Conservation (phyloP, 2,329 filamentous ascomycete species). For the Bertia moriformis region DNA sequence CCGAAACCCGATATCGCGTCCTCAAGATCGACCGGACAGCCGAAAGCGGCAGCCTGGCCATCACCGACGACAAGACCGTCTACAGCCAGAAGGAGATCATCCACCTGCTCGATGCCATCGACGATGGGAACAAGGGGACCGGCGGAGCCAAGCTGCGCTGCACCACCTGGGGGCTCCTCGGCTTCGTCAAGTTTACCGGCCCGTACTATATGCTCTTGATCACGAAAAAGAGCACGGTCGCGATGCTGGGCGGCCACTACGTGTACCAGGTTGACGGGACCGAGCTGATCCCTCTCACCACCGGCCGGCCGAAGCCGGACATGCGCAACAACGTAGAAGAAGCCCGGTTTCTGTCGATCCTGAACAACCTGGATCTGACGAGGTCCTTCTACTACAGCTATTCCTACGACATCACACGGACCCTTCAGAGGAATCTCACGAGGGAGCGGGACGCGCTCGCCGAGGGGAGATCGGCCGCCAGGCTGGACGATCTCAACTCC, state of each 20-base stretch:
- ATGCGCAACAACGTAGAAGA: conserved; percentile 73
- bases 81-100: conserved; percentile 89
- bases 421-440: conserved; percentile 81
- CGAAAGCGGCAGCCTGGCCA: conserved; percentile 60
- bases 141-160: conserved; percentile 82
- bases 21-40: conserved; percentile 87
- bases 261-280: conserved; percentile 91
- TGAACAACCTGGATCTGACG: conserved; percentile 81
- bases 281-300: conserved; percentile 75
- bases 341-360: conserved; percentile 70
- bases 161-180: conserved; percentile 82
- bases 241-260: conserved; percentile 90
- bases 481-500: conserved; percentile 59
- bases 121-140: conserved; percentile 82
- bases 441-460: conserved; percentile 60
- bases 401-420: conserved; percentile 87
- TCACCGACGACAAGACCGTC: conserved; percentile 88
- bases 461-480: conserved; percentile 42
- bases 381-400: conserved; percentile 97
- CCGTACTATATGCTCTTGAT: conserved; percentile 95
- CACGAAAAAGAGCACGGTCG: conserved; percentile 88
- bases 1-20: conserved; percentile 77
- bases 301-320: conserved; percentile 55
- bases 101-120: conserved; percentile 81
- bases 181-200: conserved; percentile 91